phyloP scores from a whole-genome alignment of 306 rosid genomes.

The Carpinus fangiana region DNA sequence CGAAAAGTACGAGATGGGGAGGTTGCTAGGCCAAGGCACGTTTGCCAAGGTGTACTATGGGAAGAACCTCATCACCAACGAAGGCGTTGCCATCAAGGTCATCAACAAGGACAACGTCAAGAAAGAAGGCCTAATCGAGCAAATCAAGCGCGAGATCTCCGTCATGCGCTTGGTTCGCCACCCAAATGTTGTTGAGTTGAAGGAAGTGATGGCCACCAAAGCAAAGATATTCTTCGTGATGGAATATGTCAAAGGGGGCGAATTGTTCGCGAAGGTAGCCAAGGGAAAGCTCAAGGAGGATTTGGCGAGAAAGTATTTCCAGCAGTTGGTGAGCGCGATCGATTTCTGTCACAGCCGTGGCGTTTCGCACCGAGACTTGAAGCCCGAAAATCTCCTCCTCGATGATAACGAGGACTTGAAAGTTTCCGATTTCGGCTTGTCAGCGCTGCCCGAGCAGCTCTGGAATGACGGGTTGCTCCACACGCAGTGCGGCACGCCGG shows the following conservation, averaged over 20 bases:
- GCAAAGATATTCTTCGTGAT: constrained; percentile 62
- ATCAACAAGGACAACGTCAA: constrained; percentile 63
- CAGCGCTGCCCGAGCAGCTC: constrained; percentile 70
- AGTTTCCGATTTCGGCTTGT: constrained; percentile 80
- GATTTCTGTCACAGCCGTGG: constrained; percentile 90
- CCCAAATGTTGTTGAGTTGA: constrained; percentile 69
- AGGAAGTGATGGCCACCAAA: constrained; percentile 89
- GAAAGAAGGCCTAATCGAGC: constrained; percentile 61
- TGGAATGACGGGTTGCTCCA: constrained; percentile 69
- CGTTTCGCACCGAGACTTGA: constrained; percentile 74
- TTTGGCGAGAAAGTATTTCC: constrained; percentile 63
- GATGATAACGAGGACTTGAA: constrained; percentile 68
- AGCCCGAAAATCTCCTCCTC: constrained; percentile 75
- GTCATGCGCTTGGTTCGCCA: constrained; percentile 72
- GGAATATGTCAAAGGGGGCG: constrained; percentile 74
- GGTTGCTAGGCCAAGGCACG: constrained; percentile 68
- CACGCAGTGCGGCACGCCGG: constrained; percentile 86
- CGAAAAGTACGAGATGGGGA: constrained; percentile 77
- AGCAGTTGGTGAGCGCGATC: constrained; percentile 60
- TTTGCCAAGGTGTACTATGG: constrained; percentile 75
- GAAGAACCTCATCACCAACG: constrained; percentile 45
- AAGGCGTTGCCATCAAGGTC: constrained; percentile 75
- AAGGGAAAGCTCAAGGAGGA: constrained; percentile 68
- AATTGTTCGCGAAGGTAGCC: constrained; percentile 52
- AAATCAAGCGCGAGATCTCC: constrained; percentile 75